Conservation (phyloP, 1,284 basidiomycete genomes). For the Ustilago esculenta region DNA sequence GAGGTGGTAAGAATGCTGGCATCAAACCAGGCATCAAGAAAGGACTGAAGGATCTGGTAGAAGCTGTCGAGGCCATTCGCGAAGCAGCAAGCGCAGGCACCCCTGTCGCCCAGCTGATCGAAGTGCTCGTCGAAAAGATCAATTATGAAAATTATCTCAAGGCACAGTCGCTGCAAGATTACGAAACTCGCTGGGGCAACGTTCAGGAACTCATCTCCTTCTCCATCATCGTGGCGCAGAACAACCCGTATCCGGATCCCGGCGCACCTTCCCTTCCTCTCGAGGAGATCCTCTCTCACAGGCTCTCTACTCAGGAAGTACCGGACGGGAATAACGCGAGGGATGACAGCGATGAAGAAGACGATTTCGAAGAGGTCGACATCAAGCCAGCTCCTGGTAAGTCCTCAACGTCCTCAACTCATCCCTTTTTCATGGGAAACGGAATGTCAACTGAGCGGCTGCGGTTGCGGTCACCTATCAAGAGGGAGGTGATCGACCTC, state of each 20-base stretch:
- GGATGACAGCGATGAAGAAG: conserved; percentile 23
- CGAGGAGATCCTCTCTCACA: conserved; percentile 36
- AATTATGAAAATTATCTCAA: conserved; percentile 78
- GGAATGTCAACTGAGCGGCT: neutral
- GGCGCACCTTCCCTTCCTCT: conserved; percentile 11
- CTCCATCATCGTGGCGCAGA: conserved; percentile 43
- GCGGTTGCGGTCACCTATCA: neutral
- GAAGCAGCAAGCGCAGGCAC: conserved; percentile 73
- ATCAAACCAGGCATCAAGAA: conserved; percentile 76
- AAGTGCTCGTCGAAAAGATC: conserved; percentile 73
- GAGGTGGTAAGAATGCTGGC: conserved; percentile 69
- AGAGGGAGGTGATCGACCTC: conserved; percentile 40
- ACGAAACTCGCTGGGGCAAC: conserved; percentile 83
- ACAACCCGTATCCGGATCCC: conserved; percentile 4
- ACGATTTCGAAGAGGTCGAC: conserved; percentile 67
- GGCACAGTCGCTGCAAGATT: conserved; percentile 73
- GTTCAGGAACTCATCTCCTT: conserved; percentile 78
- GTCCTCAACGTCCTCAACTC: neutral
- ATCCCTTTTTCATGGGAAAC: conserved; percentile 20
- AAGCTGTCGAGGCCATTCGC: conserved; percentile 72
- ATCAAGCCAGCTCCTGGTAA: conserved; percentile 2
- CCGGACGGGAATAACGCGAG: conserved; percentile 1
- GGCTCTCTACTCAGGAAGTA: conserved; percentile 26
- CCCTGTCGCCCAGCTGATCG: conserved; percentile 76
- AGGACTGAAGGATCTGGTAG: conserved; percentile 75